Percentiles rank a stretch among this genome's conserved stretches.
Evolutionary conservation across 768 basidiomycete genomes (phyloP).

Genomic region (Gloeopeniophorella convolvens): DNA sequence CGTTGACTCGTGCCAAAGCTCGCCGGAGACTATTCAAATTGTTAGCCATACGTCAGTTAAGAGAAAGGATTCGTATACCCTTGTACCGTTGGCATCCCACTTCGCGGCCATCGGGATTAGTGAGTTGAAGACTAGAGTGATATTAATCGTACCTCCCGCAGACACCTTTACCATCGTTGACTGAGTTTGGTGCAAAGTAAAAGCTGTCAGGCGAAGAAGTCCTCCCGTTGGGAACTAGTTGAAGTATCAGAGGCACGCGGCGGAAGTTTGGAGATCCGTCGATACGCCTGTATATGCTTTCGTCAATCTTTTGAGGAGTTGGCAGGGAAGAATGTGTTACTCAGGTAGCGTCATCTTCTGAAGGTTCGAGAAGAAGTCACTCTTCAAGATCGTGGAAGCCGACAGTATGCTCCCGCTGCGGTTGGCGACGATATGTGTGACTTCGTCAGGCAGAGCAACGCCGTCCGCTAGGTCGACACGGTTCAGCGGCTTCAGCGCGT

Average conservation of each 20-base stretch:
- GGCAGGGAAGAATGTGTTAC: constrained; percentile 40
- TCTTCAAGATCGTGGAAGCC: constrained; percentile 90
- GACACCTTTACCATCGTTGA: constrained; percentile 48
- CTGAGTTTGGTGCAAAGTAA: constrained; percentile 34
- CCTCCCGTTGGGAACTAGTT: constrained; percentile 23
- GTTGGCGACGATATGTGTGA: constrained; percentile 75
- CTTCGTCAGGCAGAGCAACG: constrained; percentile 86
- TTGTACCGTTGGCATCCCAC: constrained; percentile 92
- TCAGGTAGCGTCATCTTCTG: constrained; percentile 97
- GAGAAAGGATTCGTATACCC: constrained; percentile 43
- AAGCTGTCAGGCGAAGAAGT: constrained; percentile 28
- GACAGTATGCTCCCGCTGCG: constrained; percentile 83
- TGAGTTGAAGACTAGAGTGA: not conserved
- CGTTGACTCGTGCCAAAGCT: constrained; percentile 74
- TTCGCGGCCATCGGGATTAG: constrained; percentile 29
- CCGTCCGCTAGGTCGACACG: constrained; percentile 59
- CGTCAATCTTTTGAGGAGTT: not conserved
- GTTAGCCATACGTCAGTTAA: constrained; percentile 7
- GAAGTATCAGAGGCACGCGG: constrained; percentile 59
- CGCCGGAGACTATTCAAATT: constrained; percentile 52
- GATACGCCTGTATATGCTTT: constrained; percentile 50
- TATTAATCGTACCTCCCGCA: constrained; percentile 57
- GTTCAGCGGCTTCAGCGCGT: constrained; percentile 77
- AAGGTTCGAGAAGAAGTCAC: constrained; percentile 87
- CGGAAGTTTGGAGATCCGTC: constrained; percentile 95